phyloP scores from a whole-genome alignment of 495 filamentous ascomycete species.

The Lasiosphaeria miniovina region DNA sequence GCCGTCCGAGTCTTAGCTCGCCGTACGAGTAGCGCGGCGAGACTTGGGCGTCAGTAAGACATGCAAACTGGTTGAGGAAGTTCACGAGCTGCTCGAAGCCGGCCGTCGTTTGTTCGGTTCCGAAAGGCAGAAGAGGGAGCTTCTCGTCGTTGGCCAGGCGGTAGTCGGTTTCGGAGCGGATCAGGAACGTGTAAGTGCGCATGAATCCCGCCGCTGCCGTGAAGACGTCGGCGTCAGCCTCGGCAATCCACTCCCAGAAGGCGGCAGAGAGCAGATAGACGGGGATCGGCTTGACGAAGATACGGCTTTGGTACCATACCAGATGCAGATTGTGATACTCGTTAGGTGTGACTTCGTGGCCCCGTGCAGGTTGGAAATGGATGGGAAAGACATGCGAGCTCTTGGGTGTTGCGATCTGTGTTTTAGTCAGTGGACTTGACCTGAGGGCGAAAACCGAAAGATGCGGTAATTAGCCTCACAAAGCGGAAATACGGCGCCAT shows the following conservation, averaged over 20 bases:
- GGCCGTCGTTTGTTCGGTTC: background rate
- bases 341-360: too few species aligned
- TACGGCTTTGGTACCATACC: conserved; percentile 12
- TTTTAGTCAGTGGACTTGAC: too few species aligned
- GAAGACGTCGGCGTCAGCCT: background rate
- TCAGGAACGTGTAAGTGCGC: conserved; percentile 35
- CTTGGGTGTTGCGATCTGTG: too few species aligned
- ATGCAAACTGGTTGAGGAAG: conserved; percentile 23
- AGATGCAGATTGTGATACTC: conserved; percentile 22
- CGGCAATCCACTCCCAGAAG: conserved; percentile 12
- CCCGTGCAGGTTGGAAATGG: too few species aligned
- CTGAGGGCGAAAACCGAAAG: too few species aligned
- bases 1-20: conserved; percentile 30
- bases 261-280: conserved; percentile 7
- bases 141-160: conserved; percentile 22
- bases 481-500: too few species aligned
- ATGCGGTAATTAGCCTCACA: too few species aligned
- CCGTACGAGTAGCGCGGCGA: conserved; percentile 33
- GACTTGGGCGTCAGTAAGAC: conserved; percentile 13
- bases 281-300: conserved; percentile 15
- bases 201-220: conserved; percentile 36
- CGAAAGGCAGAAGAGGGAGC: conserved; percentile 10
- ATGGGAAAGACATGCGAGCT: too few species aligned
- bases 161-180: conserved; percentile 41
- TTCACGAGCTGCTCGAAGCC: conserved; percentile 20